phyloP scores from a whole-genome alignment of 164 flowering plant genomes.

The Echeveria elegans region DNA sequence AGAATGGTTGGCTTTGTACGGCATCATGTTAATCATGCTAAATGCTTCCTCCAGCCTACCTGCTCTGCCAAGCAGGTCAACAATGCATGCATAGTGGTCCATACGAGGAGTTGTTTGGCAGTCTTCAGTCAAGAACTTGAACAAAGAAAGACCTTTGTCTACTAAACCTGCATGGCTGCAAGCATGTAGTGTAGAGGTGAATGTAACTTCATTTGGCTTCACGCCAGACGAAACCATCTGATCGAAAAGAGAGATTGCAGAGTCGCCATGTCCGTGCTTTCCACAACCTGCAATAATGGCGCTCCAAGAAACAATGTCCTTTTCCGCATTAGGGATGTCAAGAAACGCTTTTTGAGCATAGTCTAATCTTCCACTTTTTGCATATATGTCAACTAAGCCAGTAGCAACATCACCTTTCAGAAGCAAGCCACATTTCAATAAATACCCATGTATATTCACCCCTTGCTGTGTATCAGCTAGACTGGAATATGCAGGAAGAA shows the following conservation, averaged over 20 bases:
- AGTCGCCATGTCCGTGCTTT: slow-evolving; percentile 35
- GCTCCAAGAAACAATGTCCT: slow-evolving; percentile 60
- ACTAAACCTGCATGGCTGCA: slow-evolving; percentile 56
- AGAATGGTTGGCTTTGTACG: slow-evolving; percentile 41
- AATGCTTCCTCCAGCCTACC: slow-evolving; percentile 58
- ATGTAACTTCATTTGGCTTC: slow-evolving; percentile 33
- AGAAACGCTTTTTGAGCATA: slow-evolving; percentile 43
- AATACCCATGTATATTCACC: slow-evolving; percentile 43
- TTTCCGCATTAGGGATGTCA: slow-evolving; percentile 24
- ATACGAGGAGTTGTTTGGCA: slow-evolving; percentile 16
- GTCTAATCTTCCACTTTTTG: slow-evolving; percentile 58
- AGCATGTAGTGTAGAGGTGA: not conserved
- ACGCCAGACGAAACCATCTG: not conserved
- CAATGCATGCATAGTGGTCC: slow-evolving; percentile 68
- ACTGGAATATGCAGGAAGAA: slow-evolving; percentile 63
- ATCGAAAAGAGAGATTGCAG: slow-evolving; percentile 13
- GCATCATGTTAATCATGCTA: slow-evolving; percentile 44
- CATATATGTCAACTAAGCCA: slow-evolving; percentile 48
- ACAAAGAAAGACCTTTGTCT: slow-evolving; percentile 56
- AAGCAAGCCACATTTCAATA: slow-evolving; percentile 41
- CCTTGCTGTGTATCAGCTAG: slow-evolving; percentile 54
- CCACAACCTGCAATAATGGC: slow-evolving; percentile 58
- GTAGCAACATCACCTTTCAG: slow-evolving; percentile 37
- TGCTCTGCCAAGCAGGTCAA: slow-evolving; percentile 74
- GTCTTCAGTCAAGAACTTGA: slow-evolving; percentile 33